A percentile compares a stretch with the other conserved stretches of the same genome.
These are phyloP conservation scores for Plenodomus biglobosus DNA, from an alignment of 2,329 filamentous ascomycete species.

Conservation along the genomic window DNA sequence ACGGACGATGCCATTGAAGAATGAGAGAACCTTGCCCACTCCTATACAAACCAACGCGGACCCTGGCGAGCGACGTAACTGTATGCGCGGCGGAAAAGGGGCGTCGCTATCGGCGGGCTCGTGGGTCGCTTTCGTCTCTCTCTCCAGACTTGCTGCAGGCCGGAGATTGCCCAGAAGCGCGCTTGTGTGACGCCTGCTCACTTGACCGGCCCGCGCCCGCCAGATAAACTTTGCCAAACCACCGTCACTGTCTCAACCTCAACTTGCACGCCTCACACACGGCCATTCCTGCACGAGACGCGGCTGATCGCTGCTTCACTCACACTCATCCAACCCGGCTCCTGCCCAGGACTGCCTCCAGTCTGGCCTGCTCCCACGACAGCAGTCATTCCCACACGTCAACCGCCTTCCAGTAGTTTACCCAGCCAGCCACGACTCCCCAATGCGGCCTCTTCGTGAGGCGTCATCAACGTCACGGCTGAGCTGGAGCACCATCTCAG, in stretches of 20 bases:
- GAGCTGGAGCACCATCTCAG: no score
- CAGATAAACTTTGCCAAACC: constrained; percentile 3
- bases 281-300: not conserved
- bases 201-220: constrained; percentile 17
- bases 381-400: not conserved
- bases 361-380: not conserved
- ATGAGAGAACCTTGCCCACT: constrained; percentile 13
- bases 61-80: constrained; percentile 13
- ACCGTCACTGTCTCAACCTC: not conserved
- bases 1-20: constrained; percentile 20
- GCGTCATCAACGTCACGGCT: no score
- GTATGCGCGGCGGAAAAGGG: constrained; percentile 24
- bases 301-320: not conserved
- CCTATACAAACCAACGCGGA: constrained; percentile 6
- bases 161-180: constrained; percentile 24
- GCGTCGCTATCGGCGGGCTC: constrained; percentile 15
- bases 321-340: not conserved
- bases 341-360: not conserved
- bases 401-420: not conserved
- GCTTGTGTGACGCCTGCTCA: constrained; percentile 28
- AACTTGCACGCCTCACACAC: not conserved
- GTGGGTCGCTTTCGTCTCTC: constrained; percentile 16
- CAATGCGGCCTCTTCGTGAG: not conserved
- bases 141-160: constrained; percentile 14
- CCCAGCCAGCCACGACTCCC: not conserved